A percentile compares a stretch with the other conserved stretches of the same genome.
Evolutionary conservation across 1,284 basidiomycete species (phyloP).

Genomic region (Pyrrhoderma lamaoense): DNA sequence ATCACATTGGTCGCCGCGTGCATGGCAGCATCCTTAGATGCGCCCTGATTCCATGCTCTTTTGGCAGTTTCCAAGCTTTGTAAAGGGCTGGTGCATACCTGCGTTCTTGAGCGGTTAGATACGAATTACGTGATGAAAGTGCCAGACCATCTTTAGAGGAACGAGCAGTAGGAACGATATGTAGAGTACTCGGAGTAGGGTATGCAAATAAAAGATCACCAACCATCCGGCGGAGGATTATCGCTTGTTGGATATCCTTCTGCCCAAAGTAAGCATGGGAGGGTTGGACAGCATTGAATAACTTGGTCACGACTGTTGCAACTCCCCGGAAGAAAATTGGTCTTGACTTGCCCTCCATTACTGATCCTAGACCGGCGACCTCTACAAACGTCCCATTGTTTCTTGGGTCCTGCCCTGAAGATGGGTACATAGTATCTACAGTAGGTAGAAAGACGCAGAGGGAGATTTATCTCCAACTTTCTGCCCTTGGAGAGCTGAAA

Average conservation of each 20-base stretch:
- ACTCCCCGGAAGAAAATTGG: slow-evolving; percentile 96
- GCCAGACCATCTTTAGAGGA: slow-evolving; percentile 60
- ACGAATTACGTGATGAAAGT: slow-evolving; percentile 87
- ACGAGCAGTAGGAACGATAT: slow-evolving; percentile 81
- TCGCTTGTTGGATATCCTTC: slow-evolving; percentile 96
- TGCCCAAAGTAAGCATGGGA: slow-evolving; percentile 94
- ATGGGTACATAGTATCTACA: slow-evolving; percentile 80
- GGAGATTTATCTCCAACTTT: slow-evolving; percentile 28
- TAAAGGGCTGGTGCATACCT: slow-evolving; percentile 66
- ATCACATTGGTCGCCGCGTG: slow-evolving; percentile 37
- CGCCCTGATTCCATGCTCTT: slow-evolving; percentile 43
- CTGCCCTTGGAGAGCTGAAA: slow-evolving; percentile 39
- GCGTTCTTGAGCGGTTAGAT: slow-evolving; percentile 64
- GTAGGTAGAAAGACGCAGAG: slow-evolving; percentile 77
- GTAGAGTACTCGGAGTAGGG: slow-evolving; percentile 61
- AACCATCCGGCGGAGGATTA: slow-evolving; percentile 80
- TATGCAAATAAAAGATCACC: slow-evolving; percentile 77
- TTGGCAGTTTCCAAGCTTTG: slow-evolving; percentile 52
- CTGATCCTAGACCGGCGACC: slow-evolving; percentile 78
- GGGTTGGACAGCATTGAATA: slow-evolving; percentile 91
- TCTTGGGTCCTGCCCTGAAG: slow-evolving; percentile 62
- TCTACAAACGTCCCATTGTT: slow-evolving; percentile 76
- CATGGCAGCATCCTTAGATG: slow-evolving; percentile 50
- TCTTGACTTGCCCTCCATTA: slow-evolving; percentile 80
- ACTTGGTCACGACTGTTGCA: slow-evolving; percentile 90